phyloP scores from a whole-genome alignment of 2,329 filamentous ascomycete species.

The Metarhizium humberi region DNA sequence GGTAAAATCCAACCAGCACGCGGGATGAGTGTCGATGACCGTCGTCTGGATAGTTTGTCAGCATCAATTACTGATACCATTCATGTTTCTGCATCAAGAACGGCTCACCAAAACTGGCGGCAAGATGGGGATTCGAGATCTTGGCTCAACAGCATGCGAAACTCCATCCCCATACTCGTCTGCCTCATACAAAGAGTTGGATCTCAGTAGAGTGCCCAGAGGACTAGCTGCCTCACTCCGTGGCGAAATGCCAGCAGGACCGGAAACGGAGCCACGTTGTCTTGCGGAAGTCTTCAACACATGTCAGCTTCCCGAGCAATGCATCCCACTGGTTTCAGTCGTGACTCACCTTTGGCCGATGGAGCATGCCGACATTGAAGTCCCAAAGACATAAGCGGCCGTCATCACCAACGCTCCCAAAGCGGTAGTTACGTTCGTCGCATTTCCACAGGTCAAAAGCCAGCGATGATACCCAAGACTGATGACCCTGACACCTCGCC shows the following conservation, averaged over 20 bases:
- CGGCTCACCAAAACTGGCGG: constrained; percentile 76
- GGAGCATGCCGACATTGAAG: constrained; percentile 94
- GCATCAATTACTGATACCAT: neutral
- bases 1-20: constrained; percentile 88
- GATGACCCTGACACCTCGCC: constrained; percentile 87
- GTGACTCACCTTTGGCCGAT: constrained; percentile 57
- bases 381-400: constrained; percentile 89
- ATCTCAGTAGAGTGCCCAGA: constrained; percentile 50
- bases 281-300: constrained; percentile 13
- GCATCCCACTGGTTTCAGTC: neutral
- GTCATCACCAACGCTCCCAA: constrained; percentile 93
- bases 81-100: neutral
- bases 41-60: constrained; percentile 50
- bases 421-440: constrained; percentile 89
- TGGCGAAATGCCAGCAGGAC: constrained; percentile 36
- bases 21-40: constrained; percentile 72
- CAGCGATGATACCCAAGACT: constrained; percentile 89
- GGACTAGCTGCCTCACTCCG: constrained; percentile 56
- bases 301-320: neutral
- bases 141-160: constrained; percentile 76
- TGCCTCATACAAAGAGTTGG: constrained; percentile 57
- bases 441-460: constrained; percentile 97
- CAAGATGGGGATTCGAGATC: constrained; percentile 72
- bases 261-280: constrained; percentile 45
- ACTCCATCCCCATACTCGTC: constrained; percentile 49